These are phyloP conservation scores for Fusarium redolens DNA, from an alignment of 2,329 filamentous ascomycete species.

Conservation along the genomic window DNA sequence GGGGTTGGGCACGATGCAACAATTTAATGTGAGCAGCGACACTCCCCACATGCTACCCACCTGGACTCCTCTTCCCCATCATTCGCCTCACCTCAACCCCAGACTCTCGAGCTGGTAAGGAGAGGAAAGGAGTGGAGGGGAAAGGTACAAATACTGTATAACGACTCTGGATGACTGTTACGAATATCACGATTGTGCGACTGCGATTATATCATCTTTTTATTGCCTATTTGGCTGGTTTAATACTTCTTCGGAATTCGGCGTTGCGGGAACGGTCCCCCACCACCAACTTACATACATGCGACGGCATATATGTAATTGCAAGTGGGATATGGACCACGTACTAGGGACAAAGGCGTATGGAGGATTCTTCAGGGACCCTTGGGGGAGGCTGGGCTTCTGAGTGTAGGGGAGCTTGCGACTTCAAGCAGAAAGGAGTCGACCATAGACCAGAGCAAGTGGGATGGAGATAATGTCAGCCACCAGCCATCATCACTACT, in stretches of 20 bases:
- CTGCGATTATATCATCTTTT: slow-evolving; percentile 40
- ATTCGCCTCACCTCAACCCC: not conserved
- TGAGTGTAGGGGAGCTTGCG: slow-evolving; percentile 8
- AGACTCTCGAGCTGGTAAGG: slow-evolving; percentile 12
- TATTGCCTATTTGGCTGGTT: slow-evolving; percentile 38
- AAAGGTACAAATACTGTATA: slow-evolving; percentile 36
- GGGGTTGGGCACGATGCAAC: slow-evolving; percentile 21
- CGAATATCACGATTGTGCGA: slow-evolving; percentile 42
- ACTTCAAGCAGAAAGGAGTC: slow-evolving; percentile 6
- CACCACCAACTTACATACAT: slow-evolving; percentile 14
- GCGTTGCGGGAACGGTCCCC: slow-evolving; percentile 36
- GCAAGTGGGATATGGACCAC: slow-evolving; percentile 34
- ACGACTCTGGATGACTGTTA: slow-evolving; percentile 47
- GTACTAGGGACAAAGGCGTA: slow-evolving; percentile 30
- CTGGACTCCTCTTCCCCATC: not conserved
- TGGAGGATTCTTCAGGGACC: slow-evolving; percentile 29
- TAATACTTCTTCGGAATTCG: slow-evolving; percentile 44
- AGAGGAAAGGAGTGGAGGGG: not conserved
- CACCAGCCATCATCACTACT: slow-evolving; percentile 13
- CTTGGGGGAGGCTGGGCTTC: slow-evolving; percentile 26
- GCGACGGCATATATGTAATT: slow-evolving; percentile 27
- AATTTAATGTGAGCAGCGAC: slow-evolving; percentile 21
- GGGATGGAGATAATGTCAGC: slow-evolving; percentile 14
- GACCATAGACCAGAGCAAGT: slow-evolving; percentile 22
- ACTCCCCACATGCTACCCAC: slow-evolving; percentile 5